Evolutionary conservation across 2,329 filamentous ascomycete genomes (phyloP).

Genomic region (Alternaria sp.): DNA sequence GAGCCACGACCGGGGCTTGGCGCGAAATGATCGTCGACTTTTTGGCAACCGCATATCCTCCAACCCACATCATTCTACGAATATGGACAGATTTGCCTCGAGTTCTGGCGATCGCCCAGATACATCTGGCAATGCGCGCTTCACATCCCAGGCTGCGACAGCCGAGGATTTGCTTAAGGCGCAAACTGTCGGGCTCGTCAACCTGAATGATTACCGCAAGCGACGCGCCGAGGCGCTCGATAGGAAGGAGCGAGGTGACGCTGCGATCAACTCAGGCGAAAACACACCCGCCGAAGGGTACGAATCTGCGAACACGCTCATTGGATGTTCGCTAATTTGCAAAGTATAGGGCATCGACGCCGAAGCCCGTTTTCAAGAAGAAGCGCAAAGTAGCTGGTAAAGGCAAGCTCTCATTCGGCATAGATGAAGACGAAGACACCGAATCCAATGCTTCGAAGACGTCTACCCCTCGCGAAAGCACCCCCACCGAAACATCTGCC

Average conservation of each 20-base stretch:
- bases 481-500: slow-evolving; percentile 49
- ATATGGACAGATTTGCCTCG: slow-evolving; percentile 43
- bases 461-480: slow-evolving; percentile 51
- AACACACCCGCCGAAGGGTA: slow-evolving; percentile 68
- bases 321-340: slow-evolving; percentile 57
- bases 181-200: slow-evolving; percentile 88
- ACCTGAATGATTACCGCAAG: slow-evolving; percentile 94
- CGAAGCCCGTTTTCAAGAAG: slow-evolving; percentile 64
- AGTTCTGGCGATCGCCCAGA: slow-evolving; percentile 28
- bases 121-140: slow-evolving; percentile 62
- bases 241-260: slow-evolving; percentile 82
- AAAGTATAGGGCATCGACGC: slow-evolving; percentile 65
- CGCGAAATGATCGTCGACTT: no score
- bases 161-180: slow-evolving; percentile 84
- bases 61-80: neutral
- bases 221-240: slow-evolving; percentile 93
- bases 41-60: no score
- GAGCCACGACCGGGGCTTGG: neutral
- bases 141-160: slow-evolving; percentile 77
- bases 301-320: slow-evolving; percentile 35
- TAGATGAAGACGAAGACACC: slow-evolving; percentile 72
- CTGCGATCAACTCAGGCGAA: slow-evolving; percentile 65
- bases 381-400: slow-evolving; percentile 62
- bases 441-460: slow-evolving; percentile 53
- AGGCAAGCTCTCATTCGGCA: slow-evolving; percentile 72